Percentiles rank a stretch among this genome's conserved stretches.
Conservation (phyloP, 805 yeast genomes). For the Wickerhamiella azymoides region DNA sequence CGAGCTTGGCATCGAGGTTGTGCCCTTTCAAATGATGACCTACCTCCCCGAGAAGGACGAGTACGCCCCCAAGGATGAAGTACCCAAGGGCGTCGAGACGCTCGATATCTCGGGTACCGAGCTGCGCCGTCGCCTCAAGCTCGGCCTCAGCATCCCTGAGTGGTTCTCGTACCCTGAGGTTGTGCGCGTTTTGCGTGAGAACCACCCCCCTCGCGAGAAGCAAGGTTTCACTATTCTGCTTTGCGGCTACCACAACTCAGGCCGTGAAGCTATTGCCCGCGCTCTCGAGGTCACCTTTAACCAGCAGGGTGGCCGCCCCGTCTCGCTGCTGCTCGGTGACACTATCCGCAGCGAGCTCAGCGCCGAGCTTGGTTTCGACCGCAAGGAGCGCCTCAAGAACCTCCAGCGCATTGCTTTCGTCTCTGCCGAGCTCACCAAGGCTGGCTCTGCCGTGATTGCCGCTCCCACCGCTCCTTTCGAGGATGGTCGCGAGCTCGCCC, state of each 20-base stretch:
- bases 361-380: conserved; percentile 30
- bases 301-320: conserved; percentile 79
- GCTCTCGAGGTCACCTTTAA: conserved; percentile 84
- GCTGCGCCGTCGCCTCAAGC: conserved; percentile 71
- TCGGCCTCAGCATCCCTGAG: conserved; percentile 80
- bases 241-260: conserved; percentile 44
- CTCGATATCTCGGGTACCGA: conserved; percentile 92
- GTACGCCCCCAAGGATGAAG: conserved; percentile 89
- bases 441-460: conserved; percentile 86
- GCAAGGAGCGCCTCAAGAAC: conserved; percentile 29
- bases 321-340: conserved; percentile 40
- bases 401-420: conserved; percentile 43
- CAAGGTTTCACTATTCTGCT: conserved; percentile 81
- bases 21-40: conserved; percentile 94
- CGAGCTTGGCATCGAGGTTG: conserved; percentile 79
- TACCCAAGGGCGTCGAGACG: conserved; percentile 64
- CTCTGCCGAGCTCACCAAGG: conserved; percentile 60
- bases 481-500: conserved; percentile 31
- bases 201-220: conserved; percentile 78
- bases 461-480: conserved; percentile 39
- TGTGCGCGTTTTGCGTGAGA: conserved; percentile 75
- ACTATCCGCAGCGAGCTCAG: conserved; percentile 29
- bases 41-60: conserved; percentile 90
- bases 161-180: conserved; percentile 98
- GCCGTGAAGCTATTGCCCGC: conserved; percentile 52